Percentiles rank a stretch among this genome's conserved stretches.
Evolutionary conservation across 2,329 filamentous ascomycete species (phyloP).

Genomic region (Phialophora chinensis): DNA sequence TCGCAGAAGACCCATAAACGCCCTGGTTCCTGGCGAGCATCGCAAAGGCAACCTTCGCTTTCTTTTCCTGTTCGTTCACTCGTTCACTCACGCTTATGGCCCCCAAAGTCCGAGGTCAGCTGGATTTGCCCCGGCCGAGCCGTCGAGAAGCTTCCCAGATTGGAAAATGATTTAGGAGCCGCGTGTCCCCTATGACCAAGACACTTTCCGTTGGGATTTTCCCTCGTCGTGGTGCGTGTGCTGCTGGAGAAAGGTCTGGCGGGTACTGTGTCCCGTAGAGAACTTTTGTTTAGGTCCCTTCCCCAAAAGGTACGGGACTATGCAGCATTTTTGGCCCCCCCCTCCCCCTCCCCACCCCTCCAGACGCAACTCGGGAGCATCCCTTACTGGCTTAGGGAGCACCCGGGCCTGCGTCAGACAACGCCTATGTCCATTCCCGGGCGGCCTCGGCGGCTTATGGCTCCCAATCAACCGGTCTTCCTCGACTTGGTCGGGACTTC

Average conservation of each 20-base stretch:
- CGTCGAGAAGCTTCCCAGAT: not conserved
- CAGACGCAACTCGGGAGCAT: not conserved
- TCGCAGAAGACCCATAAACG: not conserved
- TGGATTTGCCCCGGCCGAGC: not conserved
- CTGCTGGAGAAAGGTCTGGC: not conserved
- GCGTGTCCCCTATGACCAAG: not conserved
- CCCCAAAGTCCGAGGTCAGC: conserved; percentile 2
- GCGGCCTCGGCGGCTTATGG: not conserved
- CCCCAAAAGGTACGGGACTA: not conserved
- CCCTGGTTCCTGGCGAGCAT: not conserved
- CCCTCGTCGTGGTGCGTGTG: not conserved
- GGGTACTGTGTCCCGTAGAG: not conserved
- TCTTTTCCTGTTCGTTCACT: conserved; percentile 2
- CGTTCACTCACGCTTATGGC: not conserved
- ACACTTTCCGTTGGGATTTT: not conserved
- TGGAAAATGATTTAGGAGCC: not conserved
- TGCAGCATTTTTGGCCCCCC: not conserved
- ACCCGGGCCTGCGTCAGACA: not conserved
- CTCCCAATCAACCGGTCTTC: not conserved
- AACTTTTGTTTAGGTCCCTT: conserved; percentile 4
- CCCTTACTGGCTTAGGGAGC: not conserved
- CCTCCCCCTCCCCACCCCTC: no score
- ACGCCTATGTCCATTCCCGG: not conserved
- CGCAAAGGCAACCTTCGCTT: conserved; percentile 2
- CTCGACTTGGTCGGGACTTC: not conserved